Evolutionary conservation across 2,329 filamentous ascomycete species (phyloP), one percentile per base, ranked within the genome.

Genomic region (Fusarium acutatum): DNA sequence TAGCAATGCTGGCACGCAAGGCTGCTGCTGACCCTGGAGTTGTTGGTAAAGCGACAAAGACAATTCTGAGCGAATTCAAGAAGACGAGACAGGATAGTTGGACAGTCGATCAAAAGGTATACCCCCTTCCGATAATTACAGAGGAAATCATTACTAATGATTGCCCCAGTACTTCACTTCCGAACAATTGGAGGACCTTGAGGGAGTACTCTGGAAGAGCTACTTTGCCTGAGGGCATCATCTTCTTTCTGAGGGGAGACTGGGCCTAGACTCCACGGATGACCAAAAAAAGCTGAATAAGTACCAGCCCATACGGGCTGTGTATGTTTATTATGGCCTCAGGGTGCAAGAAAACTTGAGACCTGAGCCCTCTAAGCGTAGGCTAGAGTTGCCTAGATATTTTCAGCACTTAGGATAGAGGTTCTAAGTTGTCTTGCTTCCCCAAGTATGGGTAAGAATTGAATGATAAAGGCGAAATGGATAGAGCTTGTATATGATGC

Each of bases 11-110:
- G 72, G 97, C 96, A 11, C 90, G 92, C 40, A 92, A 92, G 75
- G 95, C 97, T 15, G 95, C 96, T 2, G 94, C 90, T 52, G 96
- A 99, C 79, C 91, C 94, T 0, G 96, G 96, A 2, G 92, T 97
- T 66, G 95, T 99, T 61, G 96, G 96, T 6, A 97, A 97, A 83
- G 96, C 96, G 67, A 97, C 97, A 17, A 99, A 99, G 88, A 89
- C 89, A 24, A 95, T 98, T 40, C 86, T 99, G 74, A 95, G 95
- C 69, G 97, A 99, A 79, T 99, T 99, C 87, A 99, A 99, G 86
- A 99, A 99, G 89, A 99, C 96, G 50, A 91, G 96, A 81, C 96
- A 99, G 83, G 96, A 99, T 86, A 99, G 96, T 75, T 99, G 96
- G 96, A 92, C 92, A 78, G 96, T 97, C 69, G 96, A 99, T 85